A percentile compares a stretch with the other conserved stretches of the same genome.
Evolutionary conservation across 805 yeast species (phyloP).

Genomic region (Yarrowia sp.): DNA sequence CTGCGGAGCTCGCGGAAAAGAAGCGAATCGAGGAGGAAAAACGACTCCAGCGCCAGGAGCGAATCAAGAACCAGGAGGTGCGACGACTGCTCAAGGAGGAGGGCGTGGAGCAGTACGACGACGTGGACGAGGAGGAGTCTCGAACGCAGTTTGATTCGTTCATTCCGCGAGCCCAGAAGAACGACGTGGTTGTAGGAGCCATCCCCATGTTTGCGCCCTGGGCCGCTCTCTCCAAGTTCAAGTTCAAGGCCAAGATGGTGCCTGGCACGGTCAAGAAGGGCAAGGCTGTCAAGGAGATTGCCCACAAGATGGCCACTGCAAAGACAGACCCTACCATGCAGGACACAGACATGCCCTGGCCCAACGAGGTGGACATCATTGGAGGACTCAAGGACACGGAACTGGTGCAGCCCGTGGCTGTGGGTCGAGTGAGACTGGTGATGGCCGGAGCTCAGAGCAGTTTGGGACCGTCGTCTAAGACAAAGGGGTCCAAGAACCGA

Average conservation of each 20-base stretch:
- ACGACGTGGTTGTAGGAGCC: constrained; percentile 65
- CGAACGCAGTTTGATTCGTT: constrained; percentile 55
- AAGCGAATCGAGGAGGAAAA: constrained; percentile 51
- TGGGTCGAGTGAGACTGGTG: constrained; percentile 69
- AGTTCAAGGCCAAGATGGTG: constrained; percentile 82
- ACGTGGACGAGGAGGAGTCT: constrained; percentile 48
- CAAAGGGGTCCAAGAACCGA: constrained; percentile 17
- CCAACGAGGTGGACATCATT: constrained; percentile 64
- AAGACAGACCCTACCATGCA: constrained; percentile 50
- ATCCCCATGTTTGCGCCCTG: constrained; percentile 95
- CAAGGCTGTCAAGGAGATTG: constrained; percentile 74
- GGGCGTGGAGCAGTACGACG: constrained; percentile 45
- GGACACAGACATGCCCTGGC: constrained; percentile 72
- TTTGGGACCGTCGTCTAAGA: constrained; percentile 36
- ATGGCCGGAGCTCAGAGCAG: constrained; percentile 41
- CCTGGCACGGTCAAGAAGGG: constrained; percentile 87
- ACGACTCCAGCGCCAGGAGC: constrained; percentile 52
- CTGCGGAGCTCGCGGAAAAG: constrained; percentile 50
- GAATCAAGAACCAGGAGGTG: constrained; percentile 54
- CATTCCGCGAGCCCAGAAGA: constrained; percentile 46
- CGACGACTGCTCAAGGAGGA: constrained; percentile 54
- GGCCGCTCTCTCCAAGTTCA: constrained; percentile 73
- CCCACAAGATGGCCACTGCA: constrained; percentile 61
- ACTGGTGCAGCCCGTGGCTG: constrained; percentile 69
- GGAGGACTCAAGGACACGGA: constrained; percentile 68